Evolutionary conservation across 208 protist genomes (phyloP).

Genomic region (Crithidia fasciculata): DNA sequence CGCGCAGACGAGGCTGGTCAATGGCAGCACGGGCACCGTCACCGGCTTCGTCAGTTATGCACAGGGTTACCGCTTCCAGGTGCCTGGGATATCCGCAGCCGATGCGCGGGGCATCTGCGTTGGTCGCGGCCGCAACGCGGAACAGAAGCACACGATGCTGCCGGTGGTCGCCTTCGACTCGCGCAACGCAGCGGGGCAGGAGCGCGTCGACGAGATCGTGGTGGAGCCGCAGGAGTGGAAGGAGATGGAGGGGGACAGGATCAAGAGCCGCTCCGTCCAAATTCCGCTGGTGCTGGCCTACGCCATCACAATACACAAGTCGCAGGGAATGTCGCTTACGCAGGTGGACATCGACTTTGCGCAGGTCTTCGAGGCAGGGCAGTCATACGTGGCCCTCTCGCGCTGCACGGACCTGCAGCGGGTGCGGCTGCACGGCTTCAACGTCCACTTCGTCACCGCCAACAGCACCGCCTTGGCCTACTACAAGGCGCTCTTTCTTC

Average conservation of each 20-base stretch:
- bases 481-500: constrained; percentile 76
- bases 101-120: constrained; percentile 32
- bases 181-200: constrained; percentile 18
- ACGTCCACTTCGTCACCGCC: constrained; percentile 47
- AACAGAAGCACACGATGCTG: constrained; percentile 49
- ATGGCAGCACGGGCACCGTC: constrained; percentile 82
- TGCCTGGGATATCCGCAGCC: constrained; percentile 22
- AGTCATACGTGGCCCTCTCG: constrained; percentile 92
- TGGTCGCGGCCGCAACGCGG: constrained; percentile 26
- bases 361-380: constrained; percentile 78
- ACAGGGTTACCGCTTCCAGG: constrained; percentile 44
- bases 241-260: constrained; percentile 55
- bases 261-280: constrained; percentile 62
- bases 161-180: constrained; percentile 69
- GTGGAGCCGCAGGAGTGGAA: constrained; percentile 84
- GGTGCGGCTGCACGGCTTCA: constrained; percentile 75
- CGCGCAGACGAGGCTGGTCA: constrained; percentile 64
- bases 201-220: constrained; percentile 43
- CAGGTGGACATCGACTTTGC: constrained; percentile 87
- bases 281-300: constrained; percentile 96
- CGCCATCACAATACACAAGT: constrained; percentile 97
- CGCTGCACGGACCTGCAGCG: constrained; percentile 72
- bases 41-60: constrained; percentile 62
- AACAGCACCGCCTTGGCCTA: constrained; percentile 76
- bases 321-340: constrained; percentile 94